These are phyloP conservation scores for Botrytis cinerea DNA, from an alignment of 2,329 filamentous ascomycete genomes.

Conservation along the genomic window DNA sequence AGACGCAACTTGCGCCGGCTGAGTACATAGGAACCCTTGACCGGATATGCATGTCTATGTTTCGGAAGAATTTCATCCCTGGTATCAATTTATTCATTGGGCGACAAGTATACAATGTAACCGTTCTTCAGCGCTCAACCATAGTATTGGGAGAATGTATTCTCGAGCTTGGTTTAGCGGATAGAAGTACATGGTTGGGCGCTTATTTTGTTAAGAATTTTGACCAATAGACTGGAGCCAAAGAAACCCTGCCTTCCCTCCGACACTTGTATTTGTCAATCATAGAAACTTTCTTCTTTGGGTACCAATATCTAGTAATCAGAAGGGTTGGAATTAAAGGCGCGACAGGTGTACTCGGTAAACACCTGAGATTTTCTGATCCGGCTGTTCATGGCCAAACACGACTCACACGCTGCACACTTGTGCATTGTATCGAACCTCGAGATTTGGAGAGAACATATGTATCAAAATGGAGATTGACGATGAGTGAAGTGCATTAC, in stretches of 20 bases:
- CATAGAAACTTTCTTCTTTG: not conserved
- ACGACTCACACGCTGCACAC: not conserved
- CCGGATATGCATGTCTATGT: not conserved
- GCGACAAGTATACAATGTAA: slow-evolving; percentile 3
- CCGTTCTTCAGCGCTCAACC: not conserved
- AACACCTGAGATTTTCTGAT: not conserved
- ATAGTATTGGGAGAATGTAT: not conserved
- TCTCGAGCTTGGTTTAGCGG: not conserved
- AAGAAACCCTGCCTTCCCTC: not conserved
- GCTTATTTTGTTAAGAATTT: not conserved
- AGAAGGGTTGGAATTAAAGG: not conserved
- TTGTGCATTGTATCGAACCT: not conserved
- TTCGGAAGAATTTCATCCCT: not conserved
- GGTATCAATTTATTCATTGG: slow-evolving; percentile 1
- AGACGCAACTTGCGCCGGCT: slow-evolving; percentile 4
- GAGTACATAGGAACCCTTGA: not conserved
- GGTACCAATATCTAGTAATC: not conserved
- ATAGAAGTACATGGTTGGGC: not conserved
- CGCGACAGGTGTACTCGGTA: not conserved
- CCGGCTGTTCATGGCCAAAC: not conserved
- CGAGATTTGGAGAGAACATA: not conserved
- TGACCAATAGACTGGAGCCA: not conserved
- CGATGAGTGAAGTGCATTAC: not conserved
- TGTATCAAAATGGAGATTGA: not conserved
- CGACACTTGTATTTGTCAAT: not conserved